phyloP scores from a whole-genome alignment of 140 eudicot species.

The Oenanthe javanica region DNA sequence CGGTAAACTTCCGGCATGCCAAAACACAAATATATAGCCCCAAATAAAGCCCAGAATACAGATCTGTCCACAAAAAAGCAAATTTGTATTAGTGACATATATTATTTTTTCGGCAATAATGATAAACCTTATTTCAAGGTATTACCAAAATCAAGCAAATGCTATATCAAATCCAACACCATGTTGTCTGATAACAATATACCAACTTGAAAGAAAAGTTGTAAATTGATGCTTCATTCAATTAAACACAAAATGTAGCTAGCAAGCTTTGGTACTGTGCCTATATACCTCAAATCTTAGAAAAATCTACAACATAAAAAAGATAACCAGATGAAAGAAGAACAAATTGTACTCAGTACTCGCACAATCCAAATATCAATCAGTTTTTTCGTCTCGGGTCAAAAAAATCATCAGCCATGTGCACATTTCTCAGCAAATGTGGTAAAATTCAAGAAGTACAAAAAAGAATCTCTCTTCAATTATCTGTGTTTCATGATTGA shows the following conservation, averaged over 20 bases:
- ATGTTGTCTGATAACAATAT: background rate
- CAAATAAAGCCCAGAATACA: slow-evolving; percentile 94
- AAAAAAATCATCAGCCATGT: background rate
- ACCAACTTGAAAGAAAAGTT: background rate
- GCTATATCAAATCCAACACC: background rate
- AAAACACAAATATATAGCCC: slow-evolving; percentile 88
- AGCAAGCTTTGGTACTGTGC: background rate
- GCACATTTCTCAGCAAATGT: background rate
- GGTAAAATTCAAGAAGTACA: background rate
- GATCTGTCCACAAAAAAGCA: slow-evolving; percentile 49
- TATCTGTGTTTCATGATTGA: background rate
- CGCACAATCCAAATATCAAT: background rate
- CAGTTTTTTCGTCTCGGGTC: background rate
- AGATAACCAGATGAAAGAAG: background rate
- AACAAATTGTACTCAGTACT: background rate
- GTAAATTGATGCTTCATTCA: background rate
- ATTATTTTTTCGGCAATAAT: background rate
- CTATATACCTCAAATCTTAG: background rate
- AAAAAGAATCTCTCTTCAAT: background rate
- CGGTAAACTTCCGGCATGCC: slow-evolving; percentile 99
- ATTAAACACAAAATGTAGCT: background rate
- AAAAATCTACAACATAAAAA: background rate
- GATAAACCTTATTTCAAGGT: background rate
- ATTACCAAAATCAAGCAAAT: background rate
- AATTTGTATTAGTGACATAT: background rate